phyloP scores from a whole-genome alignment of 2,329 filamentous ascomycete genomes.

The Salinomyces thailandicus region DNA sequence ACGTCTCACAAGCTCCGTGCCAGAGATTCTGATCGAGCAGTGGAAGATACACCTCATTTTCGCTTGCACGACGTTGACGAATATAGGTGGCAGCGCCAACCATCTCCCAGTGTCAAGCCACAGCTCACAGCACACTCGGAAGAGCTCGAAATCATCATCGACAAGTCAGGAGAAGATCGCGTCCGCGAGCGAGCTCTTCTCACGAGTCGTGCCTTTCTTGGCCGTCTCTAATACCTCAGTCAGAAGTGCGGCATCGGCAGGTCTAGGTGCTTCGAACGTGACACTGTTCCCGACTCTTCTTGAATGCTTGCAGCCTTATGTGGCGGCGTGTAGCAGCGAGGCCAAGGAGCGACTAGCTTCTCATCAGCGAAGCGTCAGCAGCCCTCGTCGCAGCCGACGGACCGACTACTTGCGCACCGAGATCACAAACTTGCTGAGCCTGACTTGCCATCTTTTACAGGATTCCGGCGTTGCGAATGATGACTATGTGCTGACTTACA shows the following conservation, averaged over 20 bases:
- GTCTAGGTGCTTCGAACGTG: conserved; percentile 87
- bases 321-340: conserved; percentile 77
- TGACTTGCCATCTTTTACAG: conserved; percentile 82
- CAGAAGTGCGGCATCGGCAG: conserved; percentile 78
- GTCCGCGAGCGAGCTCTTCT: conserved; percentile 80
- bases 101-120: conserved; percentile 40
- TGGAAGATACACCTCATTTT: conserved; percentile 98
- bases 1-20: conserved; percentile 54
- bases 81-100: conserved; percentile 51
- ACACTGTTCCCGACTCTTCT: conserved; percentile 86
- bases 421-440: conserved; percentile 89
- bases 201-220: conserved; percentile 78
- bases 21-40: conserved; percentile 85
- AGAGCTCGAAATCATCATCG: conserved; percentile 58
- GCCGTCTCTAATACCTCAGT: conserved; percentile 71
- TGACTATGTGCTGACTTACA: conserved; percentile 71
- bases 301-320: conserved; percentile 79
- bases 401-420: conserved; percentile 85
- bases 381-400: conserved; percentile 64
- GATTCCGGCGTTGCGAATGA: conserved; percentile 69
- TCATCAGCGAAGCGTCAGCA: conserved; percentile 73
- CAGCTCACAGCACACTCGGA: conserved; percentile 64
- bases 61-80: conserved; percentile 87
- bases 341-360: conserved; percentile 63
- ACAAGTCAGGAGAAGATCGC: conserved; percentile 66